Percentiles rank a stretch among this genome's conserved stretches.
These are phyloP conservation scores for Kwoniella mangroviensis DNA, from an alignment of 768 basidiomycete species.

Conservation along the genomic window DNA sequence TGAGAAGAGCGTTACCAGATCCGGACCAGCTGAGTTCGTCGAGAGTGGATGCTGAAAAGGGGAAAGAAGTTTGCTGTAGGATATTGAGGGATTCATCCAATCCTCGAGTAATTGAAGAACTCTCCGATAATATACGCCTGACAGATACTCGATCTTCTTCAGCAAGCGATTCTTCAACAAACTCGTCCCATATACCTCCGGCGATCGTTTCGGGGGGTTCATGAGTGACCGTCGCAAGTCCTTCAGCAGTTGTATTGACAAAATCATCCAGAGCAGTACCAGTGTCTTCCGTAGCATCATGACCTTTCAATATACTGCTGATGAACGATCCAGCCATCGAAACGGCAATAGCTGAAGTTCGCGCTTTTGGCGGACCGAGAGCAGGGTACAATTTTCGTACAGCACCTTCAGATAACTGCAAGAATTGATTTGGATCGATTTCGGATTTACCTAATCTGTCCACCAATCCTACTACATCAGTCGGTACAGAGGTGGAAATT, in stretches of 20 bases:
- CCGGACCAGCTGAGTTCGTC: conserved; percentile 31
- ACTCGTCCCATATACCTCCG: conserved; percentile 40
- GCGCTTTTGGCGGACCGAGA: conserved; percentile 28
- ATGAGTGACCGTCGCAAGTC: conserved; percentile 20
- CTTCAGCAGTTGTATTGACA: conserved; percentile 10
- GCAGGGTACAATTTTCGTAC: conserved; percentile 29
- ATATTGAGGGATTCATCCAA: conserved; percentile 31
- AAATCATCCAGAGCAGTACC: conserved; percentile 37
- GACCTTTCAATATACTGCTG: conserved; percentile 14
- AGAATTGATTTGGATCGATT: conserved; percentile 26
- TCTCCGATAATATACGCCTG: conserved; percentile 32
- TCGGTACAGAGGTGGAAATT: conserved; percentile 12
- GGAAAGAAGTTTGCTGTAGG: conserved; percentile 12
- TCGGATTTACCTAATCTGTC: conserved; percentile 19
- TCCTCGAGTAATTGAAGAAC: conserved; percentile 16
- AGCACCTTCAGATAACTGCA: conserved; percentile 29
- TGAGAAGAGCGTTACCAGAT: conserved; percentile 41
- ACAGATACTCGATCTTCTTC: conserved; percentile 39
- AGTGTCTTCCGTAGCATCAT: conserved; percentile 21
- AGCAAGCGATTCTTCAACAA: conserved; percentile 32
- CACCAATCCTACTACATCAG: conserved; percentile 33
- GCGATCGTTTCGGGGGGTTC: conserved; percentile 33
- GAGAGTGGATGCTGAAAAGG: not conserved
- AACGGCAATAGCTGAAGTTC: conserved; percentile 30
- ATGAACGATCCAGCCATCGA: conserved; percentile 29